Conservation (phyloP, 2,329 filamentous ascomycete genomes). For the Aaosphaeria arxii region DNA sequence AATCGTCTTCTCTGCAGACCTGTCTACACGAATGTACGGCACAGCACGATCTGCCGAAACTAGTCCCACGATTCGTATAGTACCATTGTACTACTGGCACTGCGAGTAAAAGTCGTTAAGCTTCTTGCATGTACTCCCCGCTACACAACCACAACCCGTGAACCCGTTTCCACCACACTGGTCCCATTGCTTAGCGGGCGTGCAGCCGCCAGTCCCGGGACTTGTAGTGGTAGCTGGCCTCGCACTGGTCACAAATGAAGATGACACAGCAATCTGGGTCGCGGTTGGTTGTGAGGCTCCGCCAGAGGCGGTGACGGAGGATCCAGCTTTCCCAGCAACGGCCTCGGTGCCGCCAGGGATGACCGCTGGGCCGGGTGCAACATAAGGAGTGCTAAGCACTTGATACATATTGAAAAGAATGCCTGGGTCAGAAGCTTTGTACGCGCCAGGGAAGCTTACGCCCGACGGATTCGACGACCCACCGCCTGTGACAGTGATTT, state of each 20-base stretch:
- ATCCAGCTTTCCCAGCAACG: conserved; percentile 24
- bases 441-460: conserved; percentile 52
- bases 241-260: conserved; percentile 8
- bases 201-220: conserved; percentile 5
- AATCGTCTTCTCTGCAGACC: too few species aligned
- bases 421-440: conserved; percentile 57
- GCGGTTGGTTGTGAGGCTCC: conserved; percentile 15
- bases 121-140: conserved; percentile 16
- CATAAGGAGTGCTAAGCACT: conserved; percentile 41
- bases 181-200: conserved; percentile 17
- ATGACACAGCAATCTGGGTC: conserved; percentile 4
- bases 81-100: conserved; percentile 16
- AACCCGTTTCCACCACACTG: conserved; percentile 34
- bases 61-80: too few species aligned
- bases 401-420: conserved; percentile 62
- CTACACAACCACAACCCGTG: conserved; percentile 22
- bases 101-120: conserved; percentile 25
- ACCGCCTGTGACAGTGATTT: conserved; percentile 57
- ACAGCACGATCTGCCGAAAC: too few species aligned
- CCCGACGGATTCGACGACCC: conserved; percentile 49
- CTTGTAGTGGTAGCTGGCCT: conserved; percentile 10
- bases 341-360: conserved; percentile 26
- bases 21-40: too few species aligned
- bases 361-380: conserved; percentile 51
- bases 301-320: conserved; percentile 15